Percentiles rank a stretch among this genome's conserved stretches.
Evolutionary conservation across 192 early-diverging fungal species (phyloP).

Genomic region (Spinellus fusiger): DNA sequence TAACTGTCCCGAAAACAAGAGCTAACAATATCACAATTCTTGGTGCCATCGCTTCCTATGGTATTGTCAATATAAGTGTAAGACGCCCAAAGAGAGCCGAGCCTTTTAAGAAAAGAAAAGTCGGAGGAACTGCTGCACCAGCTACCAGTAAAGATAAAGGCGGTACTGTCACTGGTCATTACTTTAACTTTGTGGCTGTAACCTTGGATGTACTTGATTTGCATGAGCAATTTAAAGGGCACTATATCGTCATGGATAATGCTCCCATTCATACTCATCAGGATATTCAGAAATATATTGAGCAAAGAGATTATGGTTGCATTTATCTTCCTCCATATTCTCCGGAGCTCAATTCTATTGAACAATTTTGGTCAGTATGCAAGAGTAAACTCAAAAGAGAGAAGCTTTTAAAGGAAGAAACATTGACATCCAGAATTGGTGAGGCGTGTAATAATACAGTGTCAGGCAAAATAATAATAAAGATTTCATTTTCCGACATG

Average conservation of each 20-base stretch:
- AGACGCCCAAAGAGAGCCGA: constrained; percentile 4
- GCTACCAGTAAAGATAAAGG: background rate
- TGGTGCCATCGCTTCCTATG: background rate
- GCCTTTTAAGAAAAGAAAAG: constrained; percentile 3
- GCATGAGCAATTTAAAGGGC: constrained; percentile 6
- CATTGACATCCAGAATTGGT: too few relatives aligned
- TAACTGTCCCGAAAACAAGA: background rate
- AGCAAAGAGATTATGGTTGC: too few relatives aligned
- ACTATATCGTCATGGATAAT: constrained; percentile 23
- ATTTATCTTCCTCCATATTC: too few relatives aligned
- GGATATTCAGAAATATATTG: too few relatives aligned
- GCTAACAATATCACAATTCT: background rate
- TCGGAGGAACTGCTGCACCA: background rate
- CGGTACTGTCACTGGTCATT: constrained; percentile 5
- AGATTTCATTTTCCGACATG: too few relatives aligned
- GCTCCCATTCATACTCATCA: too few relatives aligned
- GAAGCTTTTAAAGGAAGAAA: too few relatives aligned
- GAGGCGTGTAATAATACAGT: too few relatives aligned
- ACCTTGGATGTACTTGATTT: constrained; percentile 9
- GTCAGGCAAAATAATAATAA: too few relatives aligned
- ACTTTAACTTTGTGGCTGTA: background rate
- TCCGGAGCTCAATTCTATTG: too few relatives aligned
- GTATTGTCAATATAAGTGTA: constrained; percentile 1
- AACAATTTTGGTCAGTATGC: too few relatives aligned
- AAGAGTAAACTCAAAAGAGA: too few relatives aligned